Evolutionary conservation across 2,329 filamentous ascomycete genomes (phyloP).

Genomic region (Xylaria sp.): DNA sequence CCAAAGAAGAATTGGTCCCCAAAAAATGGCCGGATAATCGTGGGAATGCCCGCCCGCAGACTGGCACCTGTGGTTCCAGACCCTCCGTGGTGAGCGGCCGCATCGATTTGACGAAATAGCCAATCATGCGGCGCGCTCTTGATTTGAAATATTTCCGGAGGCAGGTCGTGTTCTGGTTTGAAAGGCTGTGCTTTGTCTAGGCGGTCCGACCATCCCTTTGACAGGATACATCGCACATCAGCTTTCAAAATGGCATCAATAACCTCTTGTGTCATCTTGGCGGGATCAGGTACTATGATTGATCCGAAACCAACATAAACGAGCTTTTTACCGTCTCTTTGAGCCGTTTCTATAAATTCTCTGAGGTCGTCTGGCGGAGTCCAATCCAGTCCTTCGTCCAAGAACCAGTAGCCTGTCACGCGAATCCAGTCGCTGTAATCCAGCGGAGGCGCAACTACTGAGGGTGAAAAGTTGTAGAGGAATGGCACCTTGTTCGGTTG

Average conservation of each 20-base stretch:
- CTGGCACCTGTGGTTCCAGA: constrained; percentile 95
- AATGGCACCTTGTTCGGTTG: constrained; percentile 98
- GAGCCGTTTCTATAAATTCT: constrained; percentile 85
- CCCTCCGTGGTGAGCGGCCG: constrained; percentile 92
- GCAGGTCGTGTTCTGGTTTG: constrained; percentile 75
- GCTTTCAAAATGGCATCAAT: constrained; percentile 91
- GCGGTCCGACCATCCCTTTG: constrained; percentile 96
- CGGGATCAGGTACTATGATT: constrained; percentile 91
- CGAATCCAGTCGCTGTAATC: constrained; percentile 99
- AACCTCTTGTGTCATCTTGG: constrained; percentile 89
- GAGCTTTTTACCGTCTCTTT: constrained; percentile 85
- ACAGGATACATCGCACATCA: constrained; percentile 92
- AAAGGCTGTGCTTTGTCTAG: constrained; percentile 48
- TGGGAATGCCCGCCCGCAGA: constrained; percentile 88
- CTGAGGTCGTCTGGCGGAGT: constrained; percentile 79
- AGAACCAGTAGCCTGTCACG: constrained; percentile 97
- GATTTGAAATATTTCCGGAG: constrained; percentile 86
- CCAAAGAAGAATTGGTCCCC: constrained; percentile 99
- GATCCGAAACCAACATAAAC: constrained; percentile 98
- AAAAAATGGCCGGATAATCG: constrained; percentile 96
- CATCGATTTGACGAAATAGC: constrained; percentile 94
- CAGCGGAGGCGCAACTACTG: constrained; percentile 90
- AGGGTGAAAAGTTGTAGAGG: constrained; percentile 95
- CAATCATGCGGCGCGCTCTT: constrained; percentile 94
- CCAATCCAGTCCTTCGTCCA: constrained; percentile 79